Percentiles rank a stretch among this genome's conserved stretches.
Evolutionary conservation across 164 flowering plant species (phyloP).

Genomic region (Stephania japonica): DNA sequence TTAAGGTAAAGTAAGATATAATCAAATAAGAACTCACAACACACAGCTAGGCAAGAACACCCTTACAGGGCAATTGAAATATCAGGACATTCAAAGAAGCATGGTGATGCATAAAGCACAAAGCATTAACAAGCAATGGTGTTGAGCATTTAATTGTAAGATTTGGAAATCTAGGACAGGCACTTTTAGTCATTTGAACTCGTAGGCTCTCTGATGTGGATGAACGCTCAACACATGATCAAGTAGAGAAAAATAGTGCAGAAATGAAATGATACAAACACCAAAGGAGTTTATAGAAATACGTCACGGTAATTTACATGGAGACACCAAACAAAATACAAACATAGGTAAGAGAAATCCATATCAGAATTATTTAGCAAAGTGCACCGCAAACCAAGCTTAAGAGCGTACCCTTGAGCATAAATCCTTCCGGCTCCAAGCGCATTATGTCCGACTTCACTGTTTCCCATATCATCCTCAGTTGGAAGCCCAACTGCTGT

Average conservation of each 20-base stretch:
- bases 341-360: not conserved
- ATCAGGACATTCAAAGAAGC: not conserved
- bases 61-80: not conserved
- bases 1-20: not conserved
- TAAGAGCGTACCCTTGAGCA: constrained; percentile 71
- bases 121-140: not conserved
- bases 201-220: too few relatives aligned
- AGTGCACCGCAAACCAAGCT: not conserved
- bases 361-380: not conserved
- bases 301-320: not conserved
- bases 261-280: not conserved
- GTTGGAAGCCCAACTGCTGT: constrained; percentile 91
- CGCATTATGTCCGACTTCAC: constrained; percentile 99
- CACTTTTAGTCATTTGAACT: too few relatives aligned
- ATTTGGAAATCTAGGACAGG: too few relatives aligned
- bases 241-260: not conserved
- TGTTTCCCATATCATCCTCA: constrained; percentile 99
- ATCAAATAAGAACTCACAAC: not conserved
- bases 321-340: not conserved
- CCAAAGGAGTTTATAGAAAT: not conserved
- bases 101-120: not conserved
- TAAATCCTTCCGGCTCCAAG: constrained; percentile 94
- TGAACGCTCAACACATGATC: too few relatives aligned
- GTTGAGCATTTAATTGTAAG: not conserved
- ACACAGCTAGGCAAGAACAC: too few relatives aligned